Evolutionary conservation across 2,329 filamentous ascomycete species (phyloP).

Genomic region (Tolypocladium tundrense): DNA sequence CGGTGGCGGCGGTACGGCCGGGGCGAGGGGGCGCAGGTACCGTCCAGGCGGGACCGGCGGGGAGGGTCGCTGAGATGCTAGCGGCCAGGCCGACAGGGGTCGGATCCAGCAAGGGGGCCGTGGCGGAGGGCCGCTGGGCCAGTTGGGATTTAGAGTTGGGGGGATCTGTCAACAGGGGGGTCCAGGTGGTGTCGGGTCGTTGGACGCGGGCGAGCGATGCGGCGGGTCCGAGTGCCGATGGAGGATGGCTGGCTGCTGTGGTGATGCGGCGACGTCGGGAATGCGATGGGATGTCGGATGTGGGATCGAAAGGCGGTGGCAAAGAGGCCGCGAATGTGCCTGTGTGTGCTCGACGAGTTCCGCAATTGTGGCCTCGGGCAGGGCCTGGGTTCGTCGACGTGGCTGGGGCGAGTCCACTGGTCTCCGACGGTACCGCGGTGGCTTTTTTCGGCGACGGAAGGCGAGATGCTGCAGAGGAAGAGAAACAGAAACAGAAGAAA

Average conservation of each 20-base stretch:
- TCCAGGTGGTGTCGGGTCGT: not conserved
- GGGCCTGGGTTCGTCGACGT: conserved; percentile 2
- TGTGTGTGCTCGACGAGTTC: not conserved
- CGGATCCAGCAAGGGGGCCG: conserved; percentile 5
- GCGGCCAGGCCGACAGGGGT: conserved; percentile 13
- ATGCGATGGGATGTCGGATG: not conserved
- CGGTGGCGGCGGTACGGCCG: conserved; percentile 2
- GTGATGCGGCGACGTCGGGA: not conserved
- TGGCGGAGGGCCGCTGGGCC: not conserved
- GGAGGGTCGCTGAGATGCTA: conserved; percentile 6
- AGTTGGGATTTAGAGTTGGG: conserved; percentile 9
- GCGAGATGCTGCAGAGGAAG: not conserved
- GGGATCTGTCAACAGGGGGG: conserved; percentile 6
- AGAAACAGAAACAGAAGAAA: not conserved
- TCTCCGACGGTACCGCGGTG: not conserved
- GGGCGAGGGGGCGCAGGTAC: conserved; percentile 7
- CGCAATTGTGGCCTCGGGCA: not conserved
- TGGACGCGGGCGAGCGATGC: not conserved
- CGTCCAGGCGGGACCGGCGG: not conserved
- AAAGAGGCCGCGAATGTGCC: not conserved
- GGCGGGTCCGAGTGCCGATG: not conserved
- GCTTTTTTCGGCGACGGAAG: not conserved
- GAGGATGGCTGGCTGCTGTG: not conserved
- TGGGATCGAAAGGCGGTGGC: not conserved
- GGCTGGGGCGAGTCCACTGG: conserved; percentile 6